phyloP scores from a whole-genome alignment of 2,329 filamentous ascomycete species.

The Rhynchosporium agropyri region DNA sequence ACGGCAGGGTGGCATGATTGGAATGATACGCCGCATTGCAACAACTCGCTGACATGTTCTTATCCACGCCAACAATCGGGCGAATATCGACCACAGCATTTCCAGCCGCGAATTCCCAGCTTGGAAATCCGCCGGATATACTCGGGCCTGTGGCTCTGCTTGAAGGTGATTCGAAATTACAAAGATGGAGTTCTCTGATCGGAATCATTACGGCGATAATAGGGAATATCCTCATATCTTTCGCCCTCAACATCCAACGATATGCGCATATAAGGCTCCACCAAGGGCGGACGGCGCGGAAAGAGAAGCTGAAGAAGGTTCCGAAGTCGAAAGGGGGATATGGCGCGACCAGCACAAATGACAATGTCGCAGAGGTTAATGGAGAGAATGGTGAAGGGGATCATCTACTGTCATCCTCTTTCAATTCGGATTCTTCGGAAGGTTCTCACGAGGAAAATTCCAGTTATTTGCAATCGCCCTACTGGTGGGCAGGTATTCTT shows the following conservation, averaged over 20 bases:
- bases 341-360: conserved; percentile 41
- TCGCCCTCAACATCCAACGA: conserved; percentile 93
- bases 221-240: conserved; percentile 90
- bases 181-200: conserved; percentile 89
- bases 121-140: not conserved
- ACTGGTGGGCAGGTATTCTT: conserved; percentile 94
- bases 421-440: conserved; percentile 47
- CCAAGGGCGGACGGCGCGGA: conserved; percentile 64
- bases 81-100: conserved; percentile 28
- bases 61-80: conserved; percentile 31
- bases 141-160: conserved; percentile 5
- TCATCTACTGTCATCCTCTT: conserved; percentile 56
- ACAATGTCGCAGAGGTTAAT: conserved; percentile 40
- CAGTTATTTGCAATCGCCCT: conserved; percentile 85
- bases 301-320: conserved; percentile 57
- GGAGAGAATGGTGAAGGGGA: conserved; percentile 48
- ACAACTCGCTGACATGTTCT: conserved; percentile 38
- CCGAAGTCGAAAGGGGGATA: conserved; percentile 45
- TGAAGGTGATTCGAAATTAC: conserved; percentile 51
- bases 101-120: conserved; percentile 16
- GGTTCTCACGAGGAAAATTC: conserved; percentile 48
- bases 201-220: conserved; percentile 91
- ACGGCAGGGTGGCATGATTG: conserved; percentile 27
- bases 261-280: conserved; percentile 90
- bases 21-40: conserved; percentile 29